Base-by-base conservation (phyloP, 805 yeast species). In the Wilhelminamyces savonicus region DNA sequence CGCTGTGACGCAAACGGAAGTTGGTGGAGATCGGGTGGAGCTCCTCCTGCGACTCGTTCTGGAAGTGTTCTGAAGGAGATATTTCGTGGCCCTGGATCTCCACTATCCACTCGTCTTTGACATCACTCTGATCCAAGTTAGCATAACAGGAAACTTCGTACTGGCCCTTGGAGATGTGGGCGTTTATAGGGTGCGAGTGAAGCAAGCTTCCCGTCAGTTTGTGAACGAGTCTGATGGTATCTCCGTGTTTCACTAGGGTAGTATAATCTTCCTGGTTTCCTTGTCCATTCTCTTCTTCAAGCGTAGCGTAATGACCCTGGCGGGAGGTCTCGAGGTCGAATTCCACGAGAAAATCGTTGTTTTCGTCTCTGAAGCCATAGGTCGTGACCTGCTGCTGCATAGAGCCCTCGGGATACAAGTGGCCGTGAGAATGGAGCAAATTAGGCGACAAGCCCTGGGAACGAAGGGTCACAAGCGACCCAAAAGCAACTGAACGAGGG, bases 321-420 rank as follows among this genome's bases (percentile, higher is more conserved):
- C 28, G 23, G 2, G 56, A 52, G 22, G 65, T 61, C 6, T 59
- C 69, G 53, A 82, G 67, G 17, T 66, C 69, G 47, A 44, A 44
- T 28, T 44, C 48, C 12, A 44, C 16, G 15, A 36, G 14, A 21
- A 44, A 44, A 24, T 40, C 42, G 26, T 44, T 44, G 34, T 44
- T 44, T 3, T 31, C 32, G 31, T 44, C 97, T 52, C 85, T 85
- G 56, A 78, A 86, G 13, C 88, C 84, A 54, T 92, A 92, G 5
- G 92, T 84, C 16, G 98, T 92, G 28, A 92, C 70, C 58, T 92
- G 99, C 56, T 88, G 97, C 59, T 92, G 97, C 39, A 73, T 71
- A 2, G 96, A 84, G 3, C 97, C 97, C 40, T 77, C 86, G 11
- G 98, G 98, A 52, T 79, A 92, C 9, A 70, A 55, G 52, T 83